These are phyloP conservation scores for Schoenoplectus tabernaemontani DNA, from an alignment of 202 grass and related monocot genomes.

Conservation along the genomic window DNA sequence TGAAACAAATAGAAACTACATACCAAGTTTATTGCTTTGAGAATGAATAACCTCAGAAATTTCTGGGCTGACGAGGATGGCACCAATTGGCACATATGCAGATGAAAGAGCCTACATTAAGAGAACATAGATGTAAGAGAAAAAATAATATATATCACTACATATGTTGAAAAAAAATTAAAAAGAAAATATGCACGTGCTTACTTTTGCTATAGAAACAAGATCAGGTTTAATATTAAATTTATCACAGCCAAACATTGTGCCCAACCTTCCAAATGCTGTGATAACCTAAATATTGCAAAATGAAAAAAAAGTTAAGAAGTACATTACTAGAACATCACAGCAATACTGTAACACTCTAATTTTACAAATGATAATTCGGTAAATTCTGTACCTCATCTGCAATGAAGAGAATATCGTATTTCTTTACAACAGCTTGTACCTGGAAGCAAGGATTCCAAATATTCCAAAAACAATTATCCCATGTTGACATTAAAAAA, in stretches of 20 bases:
- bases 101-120: conserved; percentile 81
- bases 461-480: conserved; percentile 12
- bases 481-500: not conserved
- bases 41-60: conserved; percentile 82
- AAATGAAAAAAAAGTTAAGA: not conserved
- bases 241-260: conserved; percentile 89
- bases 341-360: not conserved
- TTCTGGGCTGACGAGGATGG: conserved; percentile 81
- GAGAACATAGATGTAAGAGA: not conserved
- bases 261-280: conserved; percentile 94
- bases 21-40: conserved; percentile 97
- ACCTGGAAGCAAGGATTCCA: conserved; percentile 38
- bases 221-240: conserved; percentile 84
- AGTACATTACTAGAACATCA: not conserved
- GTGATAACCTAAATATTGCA: conserved; percentile 70
- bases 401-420: conserved; percentile 94
- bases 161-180: not conserved
- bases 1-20: not conserved
- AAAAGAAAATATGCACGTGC: not conserved
- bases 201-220: conserved; percentile 85
- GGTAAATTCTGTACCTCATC: conserved; percentile 59
- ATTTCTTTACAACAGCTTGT: conserved; percentile 86
- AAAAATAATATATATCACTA: not conserved
- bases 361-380: not conserved
- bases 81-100: conserved; percentile 83